Base-by-base conservation (phyloP, 352 stramenopile species). In the Phytophthora pluvialis region DNA sequence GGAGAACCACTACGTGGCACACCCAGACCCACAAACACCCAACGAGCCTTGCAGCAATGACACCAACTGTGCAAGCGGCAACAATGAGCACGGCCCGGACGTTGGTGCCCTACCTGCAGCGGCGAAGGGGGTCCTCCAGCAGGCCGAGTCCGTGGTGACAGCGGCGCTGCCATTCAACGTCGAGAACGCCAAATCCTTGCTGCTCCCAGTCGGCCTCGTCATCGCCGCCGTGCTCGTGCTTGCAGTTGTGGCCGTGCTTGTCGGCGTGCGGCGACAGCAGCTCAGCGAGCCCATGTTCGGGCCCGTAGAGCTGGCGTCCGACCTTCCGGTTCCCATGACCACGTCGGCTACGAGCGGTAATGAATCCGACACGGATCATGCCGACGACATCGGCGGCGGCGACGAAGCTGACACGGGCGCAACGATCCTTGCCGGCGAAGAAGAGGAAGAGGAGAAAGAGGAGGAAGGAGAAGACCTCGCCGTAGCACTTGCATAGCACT, bases 281-380 rank as follows among this genome's bases (percentile, higher is more conserved):
- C 52, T 69, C n/a, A 77, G 70, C 55, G 60, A 77, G 49, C 59
- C 70, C 1, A 56, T 47, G 36, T 73, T 75, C 43, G 56, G 66
- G 9, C 55, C 56, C 12, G 56, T 73, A 7, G 70, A 78, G 55
- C 44, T 79, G 38, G 63, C 40, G 5, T 69, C 69, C 4, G 63
- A 79, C 44, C 55, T 77, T 50, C 71, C 71, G 15, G 57, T 71
- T 21, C 66, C 67, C 38, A 63, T 72, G 56, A 72, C 64, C 15
- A 55, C 64, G 10, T 64, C 50, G 7, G 60, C 57, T 9, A 40
- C 5, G 2, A 48, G 26, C 21, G 33, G 49, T 11, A 47, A 9
- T 15, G 46, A 39, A 29, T 62, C 32, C 32, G 39, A 67, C 26
- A 15, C 9, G 7, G 29, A 18, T 26, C 25, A 33, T 28, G 26